Evolutionary conservation across 768 basidiomycete genomes (phyloP), one percentile per base, ranked within the genome.

Genomic region (Xerocomellus amylosporus): DNA sequence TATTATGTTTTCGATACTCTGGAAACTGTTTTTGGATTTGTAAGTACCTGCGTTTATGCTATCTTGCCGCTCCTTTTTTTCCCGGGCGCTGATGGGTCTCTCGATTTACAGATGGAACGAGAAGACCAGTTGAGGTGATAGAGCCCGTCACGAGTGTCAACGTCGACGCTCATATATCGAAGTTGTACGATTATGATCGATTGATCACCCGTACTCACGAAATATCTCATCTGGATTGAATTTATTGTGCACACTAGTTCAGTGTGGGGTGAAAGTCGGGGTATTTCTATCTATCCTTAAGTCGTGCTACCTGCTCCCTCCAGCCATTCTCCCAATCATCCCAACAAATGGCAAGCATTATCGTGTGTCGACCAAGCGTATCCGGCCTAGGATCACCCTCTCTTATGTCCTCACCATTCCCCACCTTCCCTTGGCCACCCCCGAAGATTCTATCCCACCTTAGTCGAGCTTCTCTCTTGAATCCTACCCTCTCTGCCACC

Each of bases 1-100:
- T 0, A 63, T 98, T 42, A 84, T 97, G 81, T 98, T 98, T 73
- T 84, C 86, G 8, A 77, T 98, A 5, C 76, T 98, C 13, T 98
- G 96, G 96, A 89, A 85, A 64, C 71, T 90, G 56, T 96, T 98
- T 66, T 73, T 88, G 75, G 92, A 98, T 72, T 49, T 95, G 91
- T 95, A 66, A 73, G 89, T 81, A 24, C 34, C 49, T 30, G 19
- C 19, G 31, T 10, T 34, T 14, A 19, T 51, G 15, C 14, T 9
- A 6, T 28, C 9, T 34, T 43, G 20, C 2, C 3, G 6, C 15
- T 17, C 19, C 34, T 31, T 26, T 28, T 14, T 30, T 7, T 28
- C 30, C 8, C 36, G 22, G 28, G 38, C 12, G 46, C 46, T 62
- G 33, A 62, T 10, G 7, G 1, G 7, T 19, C 2, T 28, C 26